A percentile compares a stretch with the other conserved stretches of the same genome.
phyloP scores from a whole-genome alignment of 768 basidiomycete species.

The Boletellus emodensis region DNA sequence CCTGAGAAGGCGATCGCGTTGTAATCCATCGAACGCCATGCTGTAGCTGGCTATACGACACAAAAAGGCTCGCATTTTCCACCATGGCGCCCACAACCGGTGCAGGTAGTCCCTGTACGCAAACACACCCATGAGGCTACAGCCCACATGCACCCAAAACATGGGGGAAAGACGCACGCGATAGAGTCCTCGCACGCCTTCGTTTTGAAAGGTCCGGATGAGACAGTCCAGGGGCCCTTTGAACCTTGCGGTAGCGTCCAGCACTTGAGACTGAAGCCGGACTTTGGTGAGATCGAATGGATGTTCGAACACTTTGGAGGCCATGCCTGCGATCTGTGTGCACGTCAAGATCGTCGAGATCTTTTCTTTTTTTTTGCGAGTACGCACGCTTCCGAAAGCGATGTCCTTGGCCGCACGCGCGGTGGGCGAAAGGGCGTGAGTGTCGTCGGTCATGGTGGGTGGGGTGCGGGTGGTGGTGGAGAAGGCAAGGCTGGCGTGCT shows the following conservation, averaged over 20 bases:
- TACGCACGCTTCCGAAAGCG: conserved; percentile 54
- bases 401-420: conserved; percentile 43
- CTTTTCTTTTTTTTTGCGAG: not conserved
- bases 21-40: conserved; percentile 47
- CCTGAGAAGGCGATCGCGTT: conserved; percentile 32
- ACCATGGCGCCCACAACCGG: conserved; percentile 90
- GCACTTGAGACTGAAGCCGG: conserved; percentile 85
- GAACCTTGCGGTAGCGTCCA: conserved; percentile 66
- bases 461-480: too few relatives aligned
- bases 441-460: conserved; percentile 21
- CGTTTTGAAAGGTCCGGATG: conserved; percentile 70
- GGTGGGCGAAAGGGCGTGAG: conserved; percentile 13
- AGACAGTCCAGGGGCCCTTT: conserved; percentile 88
- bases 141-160: not conserved
- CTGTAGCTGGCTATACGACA: conserved; percentile 79
- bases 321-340: conserved; percentile 75
- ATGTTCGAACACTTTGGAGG: conserved; percentile 84
- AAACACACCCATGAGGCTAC: conserved; percentile 1
- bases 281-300: conserved; percentile 97
- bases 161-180: conserved; percentile 49
- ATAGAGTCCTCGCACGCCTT: conserved; percentile 84
- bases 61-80: conserved; percentile 86
- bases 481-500: conserved; percentile 10
- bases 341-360: not conserved
- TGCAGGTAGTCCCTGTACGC: conserved; percentile 77